Conservation (phyloP, 2,329 filamentous ascomycete genomes). For the Cytospora piceicola region DNA sequence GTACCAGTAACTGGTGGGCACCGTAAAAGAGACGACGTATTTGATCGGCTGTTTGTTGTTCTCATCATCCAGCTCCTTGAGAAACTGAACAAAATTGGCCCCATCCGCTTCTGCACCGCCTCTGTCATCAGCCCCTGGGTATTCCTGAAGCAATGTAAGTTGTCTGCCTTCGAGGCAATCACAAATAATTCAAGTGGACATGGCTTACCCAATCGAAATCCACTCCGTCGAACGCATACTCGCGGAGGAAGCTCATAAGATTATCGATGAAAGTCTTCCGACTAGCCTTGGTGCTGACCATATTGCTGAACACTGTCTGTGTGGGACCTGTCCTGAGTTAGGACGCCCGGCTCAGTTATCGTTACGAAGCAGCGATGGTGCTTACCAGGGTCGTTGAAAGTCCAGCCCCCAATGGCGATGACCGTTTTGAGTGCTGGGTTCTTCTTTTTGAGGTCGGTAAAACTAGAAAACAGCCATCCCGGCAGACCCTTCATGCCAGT, state of each 20-base stretch:
- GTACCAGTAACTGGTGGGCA: slow-evolving; percentile 15
- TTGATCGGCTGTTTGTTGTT: neutral
- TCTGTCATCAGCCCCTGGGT: slow-evolving; percentile 30
- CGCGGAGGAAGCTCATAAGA: slow-evolving; percentile 27
- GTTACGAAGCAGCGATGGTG: slow-evolving; percentile 4
- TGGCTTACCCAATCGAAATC: slow-evolving; percentile 29
- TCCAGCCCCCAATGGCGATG: slow-evolving; percentile 42
- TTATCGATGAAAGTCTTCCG: slow-evolving; percentile 28
- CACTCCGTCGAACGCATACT: slow-evolving; percentile 30
- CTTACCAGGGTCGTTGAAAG: slow-evolving; percentile 36
- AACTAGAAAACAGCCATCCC: neutral
- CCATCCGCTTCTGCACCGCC: slow-evolving; percentile 26
- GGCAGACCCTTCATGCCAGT: slow-evolving; percentile 28
- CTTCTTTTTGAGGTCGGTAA: slow-evolving; percentile 32
- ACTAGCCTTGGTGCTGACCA: slow-evolving; percentile 20
- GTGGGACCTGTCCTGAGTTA: no score
- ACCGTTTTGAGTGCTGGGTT: slow-evolving; percentile 35
- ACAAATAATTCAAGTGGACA: no score
- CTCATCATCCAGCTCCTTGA: slow-evolving; percentile 48
- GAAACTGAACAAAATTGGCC: slow-evolving; percentile 24
- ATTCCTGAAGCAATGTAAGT: slow-evolving; percentile 8
- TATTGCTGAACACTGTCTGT: slow-evolving; percentile 28
- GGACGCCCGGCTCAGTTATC: no score
- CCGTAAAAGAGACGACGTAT: slow-evolving; percentile 19
- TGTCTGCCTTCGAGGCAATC: no score